Evolutionary conservation across 148 eudicot species (phyloP), one percentile per base, ranked within the genome.

Genomic region (Fallopia convolvulus): DNA sequence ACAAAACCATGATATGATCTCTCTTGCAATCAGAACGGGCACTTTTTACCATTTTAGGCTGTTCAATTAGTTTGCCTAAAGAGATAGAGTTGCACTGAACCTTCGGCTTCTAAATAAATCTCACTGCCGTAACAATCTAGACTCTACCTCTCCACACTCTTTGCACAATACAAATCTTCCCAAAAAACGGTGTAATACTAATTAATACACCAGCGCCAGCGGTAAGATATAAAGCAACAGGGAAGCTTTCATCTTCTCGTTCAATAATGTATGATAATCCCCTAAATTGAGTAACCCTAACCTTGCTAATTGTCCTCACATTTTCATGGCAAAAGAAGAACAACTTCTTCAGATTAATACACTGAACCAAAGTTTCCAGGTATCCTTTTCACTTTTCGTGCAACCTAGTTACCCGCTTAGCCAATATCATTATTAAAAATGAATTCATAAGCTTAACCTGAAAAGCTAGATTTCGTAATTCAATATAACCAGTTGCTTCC

Each of bases 281-380:
- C 72, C 32, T n/a, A 39, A 68, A 68, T 68, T 36, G 46, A 68
- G 44, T 42, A 68, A 68, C 72, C 72, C 72, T 68, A 68, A 5
- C 13, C 70, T 65, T 32, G 40, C 70, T 65, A 65, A 32, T 65
- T 30, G 33, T 3, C 4, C 4, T 63, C 17, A 12, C 40, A 30
- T 63, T 63, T 5, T 2, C 72, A 39, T 68, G 15, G 72, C 20
- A 33, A 68, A 66, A 36, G 44, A 32, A 17, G 10, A 39, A 68
- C 12, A 2, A 39, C n/a, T 68, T 68, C 46, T 39, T 4, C 10
- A 68, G 3, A 68, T 65, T 5, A 32, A 12, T 65, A 11, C 36
- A 23, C 60, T 6, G 21, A 36, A 36, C 3, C 7, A 4, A 5
- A 53, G 32, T 65, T 65, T 65, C 30, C 2, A 30, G 41, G 17